Base-by-base conservation (phyloP, 805 yeast species). In the Candida tallmaniae region DNA sequence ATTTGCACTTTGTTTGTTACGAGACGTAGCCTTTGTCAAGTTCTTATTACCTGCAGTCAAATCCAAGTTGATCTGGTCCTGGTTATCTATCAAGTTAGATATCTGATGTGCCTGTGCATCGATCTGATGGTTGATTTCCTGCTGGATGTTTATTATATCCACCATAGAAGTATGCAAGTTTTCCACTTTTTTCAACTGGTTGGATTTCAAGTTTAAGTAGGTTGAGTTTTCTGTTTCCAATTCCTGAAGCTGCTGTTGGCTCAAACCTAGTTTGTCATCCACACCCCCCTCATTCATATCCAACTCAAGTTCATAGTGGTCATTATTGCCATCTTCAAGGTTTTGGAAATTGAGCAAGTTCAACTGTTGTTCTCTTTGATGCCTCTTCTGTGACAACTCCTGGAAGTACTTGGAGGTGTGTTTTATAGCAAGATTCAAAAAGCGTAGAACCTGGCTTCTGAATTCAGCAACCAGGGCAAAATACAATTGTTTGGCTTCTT, bases 121-220 rank as follows among this genome's bases (percentile, higher is more conserved):
- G 31, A 88, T 64, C 52, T 89, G 95, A 35, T 79, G 65, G 9
- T 85, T 71, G 35, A 88, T 65, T 50, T 85, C 93, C 16, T 79
- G 68, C 50, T 88, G 90, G 41, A 89, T 56, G 35, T 79, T 74
- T 1, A 88, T 73, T 27, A 89, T 80, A 50, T 86, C 96, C 28
- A 78, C 52, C 56, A 82, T 77, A 2, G 85, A 73, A 18, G 62
- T 62, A 47, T 80, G 82, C 23, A 83, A 65, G 40, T 70, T 63
- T 40, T 74, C 76, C 6, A 80, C 82, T 40, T 78, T 76, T 26
- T 72, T 63, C 18, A 81, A 47, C 41, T 82, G 83, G 32, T 72
- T 73, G n/a, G 74, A 60, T 46, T 83, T 83, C 32, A 73, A 53
- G 29, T 70, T 65, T 10, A 81, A 50, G 22, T 74, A 51, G 39